Conservation (phyloP, 78 protist genomes). For the Neovahlkampfia damariscottae region DNA sequence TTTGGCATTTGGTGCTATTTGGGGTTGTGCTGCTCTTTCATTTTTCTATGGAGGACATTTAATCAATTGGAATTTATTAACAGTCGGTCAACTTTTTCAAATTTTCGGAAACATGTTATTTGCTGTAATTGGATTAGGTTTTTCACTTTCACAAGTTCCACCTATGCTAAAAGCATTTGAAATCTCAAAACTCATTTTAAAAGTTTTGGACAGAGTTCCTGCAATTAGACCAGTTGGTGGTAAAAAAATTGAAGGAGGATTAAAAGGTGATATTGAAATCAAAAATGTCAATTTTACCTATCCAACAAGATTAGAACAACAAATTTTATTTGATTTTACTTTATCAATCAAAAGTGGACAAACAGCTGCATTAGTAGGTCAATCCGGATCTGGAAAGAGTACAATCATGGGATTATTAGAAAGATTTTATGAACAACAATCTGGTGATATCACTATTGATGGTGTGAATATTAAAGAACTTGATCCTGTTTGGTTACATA, state of each 20-base stretch:
- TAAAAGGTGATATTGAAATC: conserved; percentile 24
- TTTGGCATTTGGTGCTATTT: not conserved
- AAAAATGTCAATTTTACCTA: conserved; percentile 61
- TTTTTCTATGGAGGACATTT: conserved; percentile 19
- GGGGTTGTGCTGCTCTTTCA: not conserved
- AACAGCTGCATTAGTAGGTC: conserved; percentile 78
- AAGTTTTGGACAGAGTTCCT: not conserved
- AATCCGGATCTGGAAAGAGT: conserved; percentile 82
- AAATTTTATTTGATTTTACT: conserved; percentile 37
- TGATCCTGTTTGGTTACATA: conserved; percentile 30
- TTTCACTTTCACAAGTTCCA: not conserved
- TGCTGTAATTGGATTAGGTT: not conserved
- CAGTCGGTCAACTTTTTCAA: not conserved
- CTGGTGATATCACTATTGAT: conserved; percentile 67
- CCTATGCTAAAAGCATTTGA: not conserved
- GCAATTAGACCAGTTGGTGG: not conserved
- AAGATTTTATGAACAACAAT: conserved; percentile 58
- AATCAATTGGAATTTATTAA: not conserved
- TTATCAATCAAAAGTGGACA: conserved; percentile 58
- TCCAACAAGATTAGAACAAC: conserved; percentile 49
- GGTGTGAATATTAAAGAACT: conserved; percentile 54
- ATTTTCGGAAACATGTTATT: conserved; percentile 1
- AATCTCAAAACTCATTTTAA: not conserved
- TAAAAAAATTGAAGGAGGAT: not conserved
- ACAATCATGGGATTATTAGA: conserved; percentile 62